phyloP scores from a whole-genome alignment of 768 basidiomycete species.

The Xerocomus brunneocitrinus region DNA sequence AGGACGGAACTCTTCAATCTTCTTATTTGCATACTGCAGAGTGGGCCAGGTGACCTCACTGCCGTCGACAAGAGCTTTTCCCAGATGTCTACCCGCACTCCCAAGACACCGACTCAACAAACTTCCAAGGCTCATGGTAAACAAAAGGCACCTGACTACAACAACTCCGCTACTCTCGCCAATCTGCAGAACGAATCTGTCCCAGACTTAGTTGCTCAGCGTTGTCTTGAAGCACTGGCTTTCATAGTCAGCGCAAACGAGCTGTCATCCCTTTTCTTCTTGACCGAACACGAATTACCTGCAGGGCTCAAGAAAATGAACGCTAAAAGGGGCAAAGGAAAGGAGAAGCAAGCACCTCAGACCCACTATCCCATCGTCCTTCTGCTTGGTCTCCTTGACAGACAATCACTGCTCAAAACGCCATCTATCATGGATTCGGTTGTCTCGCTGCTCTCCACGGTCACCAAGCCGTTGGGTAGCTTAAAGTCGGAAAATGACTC shows the following conservation, averaged over 20 bases:
- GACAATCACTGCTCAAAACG: conserved; percentile 79
- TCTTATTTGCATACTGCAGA: conserved; percentile 89
- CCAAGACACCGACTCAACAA: conserved; percentile 43
- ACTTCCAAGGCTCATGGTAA: conserved; percentile 56
- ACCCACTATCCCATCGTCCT: conserved; percentile 90
- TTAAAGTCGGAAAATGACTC: conserved; percentile 49
- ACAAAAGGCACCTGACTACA: conserved; percentile 58
- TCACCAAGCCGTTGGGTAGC: conserved; percentile 77
- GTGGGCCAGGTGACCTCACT: conserved; percentile 88
- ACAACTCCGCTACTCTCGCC: conserved; percentile 45
- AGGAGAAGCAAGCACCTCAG: conserved; percentile 78
- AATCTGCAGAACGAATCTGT: conserved; percentile 70
- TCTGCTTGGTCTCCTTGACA: conserved; percentile 81
- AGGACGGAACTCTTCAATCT: conserved; percentile 91
- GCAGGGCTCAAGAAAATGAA: conserved; percentile 63
- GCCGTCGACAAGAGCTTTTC: conserved; percentile 92
- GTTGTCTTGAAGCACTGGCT: conserved; percentile 86
- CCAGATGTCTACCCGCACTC: conserved; percentile 76
- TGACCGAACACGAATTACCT: conserved; percentile 90
- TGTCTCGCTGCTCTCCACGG: conserved; percentile 78
- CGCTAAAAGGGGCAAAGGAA: conserved; percentile 90
- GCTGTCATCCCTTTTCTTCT: conserved; percentile 84
- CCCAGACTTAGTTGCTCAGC: conserved; percentile 90
- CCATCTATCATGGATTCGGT: conserved; percentile 92
- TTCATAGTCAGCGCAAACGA: conserved; percentile 87